These are phyloP conservation scores for Fomitopsis pinicola DNA, from an alignment of 1,284 basidiomycete genomes.

Conservation along the genomic window DNA sequence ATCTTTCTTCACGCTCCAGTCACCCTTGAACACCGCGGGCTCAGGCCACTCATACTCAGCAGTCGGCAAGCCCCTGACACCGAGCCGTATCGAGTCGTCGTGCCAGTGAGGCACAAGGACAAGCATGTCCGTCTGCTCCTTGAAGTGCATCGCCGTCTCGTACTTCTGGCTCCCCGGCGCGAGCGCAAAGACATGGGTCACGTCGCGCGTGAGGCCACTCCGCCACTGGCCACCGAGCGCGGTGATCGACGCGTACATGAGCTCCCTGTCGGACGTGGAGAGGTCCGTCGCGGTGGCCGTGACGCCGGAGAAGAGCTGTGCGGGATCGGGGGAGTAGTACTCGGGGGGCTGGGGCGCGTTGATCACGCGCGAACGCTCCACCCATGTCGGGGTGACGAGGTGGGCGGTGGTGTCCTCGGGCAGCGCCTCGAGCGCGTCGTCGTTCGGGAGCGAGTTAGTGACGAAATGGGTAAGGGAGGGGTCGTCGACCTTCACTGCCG, in stretches of 20 bases:
- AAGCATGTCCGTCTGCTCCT: slow-evolving; percentile 49
- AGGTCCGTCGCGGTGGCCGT: slow-evolving; percentile 69
- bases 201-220: slow-evolving; percentile 70
- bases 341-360: slow-evolving; percentile 51
- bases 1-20: slow-evolving; percentile 4
- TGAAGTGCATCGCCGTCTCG: slow-evolving; percentile 56
- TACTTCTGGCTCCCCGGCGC: slow-evolving; percentile 51
- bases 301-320: slow-evolving; percentile 79
- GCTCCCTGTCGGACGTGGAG: slow-evolving; percentile 61
- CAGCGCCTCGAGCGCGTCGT: slow-evolving; percentile 21
- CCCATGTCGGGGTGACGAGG: slow-evolving; percentile 45
- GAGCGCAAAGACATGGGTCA: slow-evolving; percentile 80
- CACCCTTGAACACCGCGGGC: slow-evolving; percentile 41
- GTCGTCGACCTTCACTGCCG: slow-evolving; percentile 14
- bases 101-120: slow-evolving; percentile 81
- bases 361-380: slow-evolving; percentile 58
- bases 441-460: slow-evolving; percentile 15
- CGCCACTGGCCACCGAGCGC: slow-evolving; percentile 84
- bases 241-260: slow-evolving; percentile 67
- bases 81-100: slow-evolving; percentile 70
- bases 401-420: slow-evolving; percentile 16
- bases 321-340: slow-evolving; percentile 73
- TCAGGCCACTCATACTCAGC: slow-evolving; percentile 73
- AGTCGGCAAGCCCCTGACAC: slow-evolving; percentile 50
- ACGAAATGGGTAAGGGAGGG: slow-evolving; percentile 25